Evolutionary conservation across 495 filamentous ascomycete genomes (phyloP).

Genomic region (Aspergillus biplanus): DNA sequence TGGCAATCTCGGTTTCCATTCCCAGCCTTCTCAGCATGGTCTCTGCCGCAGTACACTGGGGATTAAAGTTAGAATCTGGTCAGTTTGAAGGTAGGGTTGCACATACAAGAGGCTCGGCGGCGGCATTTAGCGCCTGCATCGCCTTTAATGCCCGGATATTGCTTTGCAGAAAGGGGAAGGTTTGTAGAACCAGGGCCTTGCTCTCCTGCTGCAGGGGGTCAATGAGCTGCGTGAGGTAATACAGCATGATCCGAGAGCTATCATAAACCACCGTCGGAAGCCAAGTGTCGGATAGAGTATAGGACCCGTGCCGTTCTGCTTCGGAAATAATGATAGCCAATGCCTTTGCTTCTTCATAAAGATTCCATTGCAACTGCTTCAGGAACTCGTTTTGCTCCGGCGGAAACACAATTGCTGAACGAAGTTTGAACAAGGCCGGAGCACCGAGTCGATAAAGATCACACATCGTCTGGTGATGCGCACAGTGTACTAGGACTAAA

Average conservation of each 20-base stretch:
- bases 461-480: slow-evolving; percentile 37
- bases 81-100: not conserved
- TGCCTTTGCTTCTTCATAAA: slow-evolving; percentile 33
- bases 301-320: slow-evolving; percentile 29
- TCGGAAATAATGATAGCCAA: slow-evolving; percentile 36
- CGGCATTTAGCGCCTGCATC: slow-evolving; percentile 32
- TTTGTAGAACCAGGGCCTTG: slow-evolving; percentile 25
- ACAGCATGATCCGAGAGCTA: slow-evolving; percentile 39
- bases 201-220: slow-evolving; percentile 30
- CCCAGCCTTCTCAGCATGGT: slow-evolving; percentile 36
- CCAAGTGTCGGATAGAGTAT: slow-evolving; percentile 38
- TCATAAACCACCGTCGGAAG: slow-evolving; percentile 40
- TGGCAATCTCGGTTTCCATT: slow-evolving; percentile 32
- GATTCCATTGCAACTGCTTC: slow-evolving; percentile 26
- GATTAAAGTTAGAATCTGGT: not conserved
- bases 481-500: slow-evolving; percentile 35
- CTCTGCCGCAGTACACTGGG: slow-evolving; percentile 28
- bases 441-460: slow-evolving; percentile 39
- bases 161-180: slow-evolving; percentile 30
- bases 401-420: slow-evolving; percentile 37
- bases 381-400: slow-evolving; percentile 33
- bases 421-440: slow-evolving; percentile 36
- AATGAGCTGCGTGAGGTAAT: slow-evolving; percentile 38
- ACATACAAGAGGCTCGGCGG: slow-evolving; percentile 25
- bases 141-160: slow-evolving; percentile 32